phyloP scores from a whole-genome alignment of 1,284 basidiomycete species.

The Boletus sp. region DNA sequence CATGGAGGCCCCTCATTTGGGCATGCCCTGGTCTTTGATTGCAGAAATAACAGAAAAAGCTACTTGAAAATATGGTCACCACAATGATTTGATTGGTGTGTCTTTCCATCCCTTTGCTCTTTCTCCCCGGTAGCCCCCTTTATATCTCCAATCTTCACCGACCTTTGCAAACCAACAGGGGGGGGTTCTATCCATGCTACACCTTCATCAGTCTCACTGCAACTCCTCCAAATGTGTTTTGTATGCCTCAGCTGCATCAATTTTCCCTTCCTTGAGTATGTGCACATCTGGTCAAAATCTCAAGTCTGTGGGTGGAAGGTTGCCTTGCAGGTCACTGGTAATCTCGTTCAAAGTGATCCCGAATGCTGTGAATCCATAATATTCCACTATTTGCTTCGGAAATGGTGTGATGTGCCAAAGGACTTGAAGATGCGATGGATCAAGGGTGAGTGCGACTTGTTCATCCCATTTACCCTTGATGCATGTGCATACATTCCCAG shows the following conservation, averaged over 20 bases:
- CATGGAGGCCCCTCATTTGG: no score
- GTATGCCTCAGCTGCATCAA: conserved; percentile 76
- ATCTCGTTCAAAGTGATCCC: conserved; percentile 85
- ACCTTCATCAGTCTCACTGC: conserved; percentile 68
- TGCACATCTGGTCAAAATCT: conserved; percentile 85
- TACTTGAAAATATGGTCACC: conserved; percentile 53
- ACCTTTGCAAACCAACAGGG: conserved; percentile 75
- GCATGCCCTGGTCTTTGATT: no score
- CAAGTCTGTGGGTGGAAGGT: conserved; percentile 85
- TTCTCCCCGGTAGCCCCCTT: conserved; percentile 84
- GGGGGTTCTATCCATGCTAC: conserved; percentile 58
- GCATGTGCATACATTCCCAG: conserved; percentile 57
- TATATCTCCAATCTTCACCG: conserved; percentile 75
- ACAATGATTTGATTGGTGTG: conserved; percentile 52
- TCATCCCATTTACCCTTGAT: conserved; percentile 89
- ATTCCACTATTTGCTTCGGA: conserved; percentile 70
- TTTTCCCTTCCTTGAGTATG: conserved; percentile 81
- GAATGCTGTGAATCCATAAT: conserved; percentile 84
- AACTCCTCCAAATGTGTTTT: conserved; percentile 78
- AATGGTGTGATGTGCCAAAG: conserved; percentile 77
- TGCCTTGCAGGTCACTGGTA: conserved; percentile 66
- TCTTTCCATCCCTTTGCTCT: conserved; percentile 66
- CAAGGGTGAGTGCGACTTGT: conserved; percentile 66
- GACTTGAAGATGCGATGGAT: conserved; percentile 69
- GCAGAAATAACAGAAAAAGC: no score